Percentiles rank a stretch among this genome's conserved stretches.
These are phyloP conservation scores for Sugiyamaella novakii DNA, from an alignment of 1,139 yeast genomes.

Conservation along the genomic window DNA sequence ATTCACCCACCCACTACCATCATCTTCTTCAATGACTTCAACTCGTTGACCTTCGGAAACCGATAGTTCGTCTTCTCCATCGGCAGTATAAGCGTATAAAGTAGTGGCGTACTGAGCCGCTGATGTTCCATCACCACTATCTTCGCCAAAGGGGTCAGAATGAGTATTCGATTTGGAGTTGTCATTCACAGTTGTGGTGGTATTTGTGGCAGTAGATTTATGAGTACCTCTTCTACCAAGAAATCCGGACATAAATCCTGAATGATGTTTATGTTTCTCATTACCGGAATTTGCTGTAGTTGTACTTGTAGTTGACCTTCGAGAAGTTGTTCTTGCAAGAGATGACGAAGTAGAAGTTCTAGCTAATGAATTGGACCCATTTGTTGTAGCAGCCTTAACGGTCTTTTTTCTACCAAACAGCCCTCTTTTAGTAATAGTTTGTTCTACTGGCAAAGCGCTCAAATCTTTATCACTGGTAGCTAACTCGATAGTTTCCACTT, in stretches of 20 bases:
- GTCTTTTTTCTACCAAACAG: conserved; percentile 31
- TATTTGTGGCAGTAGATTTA: background rate
- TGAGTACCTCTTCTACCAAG: conserved; percentile 18
- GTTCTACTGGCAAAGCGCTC: conserved; percentile 40
- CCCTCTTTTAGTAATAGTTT: conserved; percentile 37
- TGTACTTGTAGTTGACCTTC: conserved; percentile 7
- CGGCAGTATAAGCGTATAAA: conserved; percentile 65
- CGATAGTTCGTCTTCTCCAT: conserved; percentile 74
- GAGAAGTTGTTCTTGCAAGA: conserved; percentile 6
- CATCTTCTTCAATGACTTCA: conserved; percentile 64
- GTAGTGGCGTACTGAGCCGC: conserved; percentile 51
- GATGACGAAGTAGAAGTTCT: conserved; percentile 14
- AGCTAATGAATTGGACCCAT: background rate
- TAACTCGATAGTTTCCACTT: conserved; percentile 83
- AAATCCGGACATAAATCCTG: conserved; percentile 19
- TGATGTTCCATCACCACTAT: background rate
- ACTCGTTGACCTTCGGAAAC: conserved; percentile 64
- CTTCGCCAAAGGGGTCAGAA: conserved; percentile 4
- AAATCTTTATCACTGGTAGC: conserved; percentile 69
- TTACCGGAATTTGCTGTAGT: conserved; percentile 10
- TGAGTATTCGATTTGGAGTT: background rate
- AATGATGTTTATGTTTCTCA: conserved; percentile 13
- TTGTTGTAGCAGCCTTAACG: conserved; percentile 2
- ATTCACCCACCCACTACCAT: conserved; percentile 93
- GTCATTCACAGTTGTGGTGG: conserved; percentile 7